phyloP scores from a whole-genome alignment of 75 land plant species.

The Sequoiadendron giganteum region DNA sequence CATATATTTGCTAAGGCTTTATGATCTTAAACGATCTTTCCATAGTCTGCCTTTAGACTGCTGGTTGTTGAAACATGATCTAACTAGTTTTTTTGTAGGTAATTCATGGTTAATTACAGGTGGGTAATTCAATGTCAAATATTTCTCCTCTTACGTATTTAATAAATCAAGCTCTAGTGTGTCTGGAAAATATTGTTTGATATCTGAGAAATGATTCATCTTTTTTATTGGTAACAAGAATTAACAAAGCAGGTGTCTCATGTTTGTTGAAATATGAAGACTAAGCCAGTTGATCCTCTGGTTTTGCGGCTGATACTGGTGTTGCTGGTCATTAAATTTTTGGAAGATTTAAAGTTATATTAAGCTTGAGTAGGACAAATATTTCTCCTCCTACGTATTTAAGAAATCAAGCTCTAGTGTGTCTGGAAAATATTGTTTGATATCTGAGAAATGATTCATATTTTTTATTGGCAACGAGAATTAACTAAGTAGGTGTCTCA shows the following conservation, averaged over 20 bases:
- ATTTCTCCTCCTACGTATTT: neutral
- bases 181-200: too few relatives aligned
- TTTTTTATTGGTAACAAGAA: too few relatives aligned
- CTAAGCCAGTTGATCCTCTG: neutral
- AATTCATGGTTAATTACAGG: neutral
- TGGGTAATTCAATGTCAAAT: neutral
- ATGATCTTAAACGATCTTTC: neutral
- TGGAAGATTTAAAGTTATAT: too few relatives aligned
- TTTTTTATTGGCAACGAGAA: too few relatives aligned
- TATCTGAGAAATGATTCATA: too few relatives aligned
- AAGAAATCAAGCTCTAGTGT: neutral
- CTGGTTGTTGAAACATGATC: neutral
- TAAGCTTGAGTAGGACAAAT: too few relatives aligned
- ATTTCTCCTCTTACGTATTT: neutral
- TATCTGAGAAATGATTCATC: too few relatives aligned
- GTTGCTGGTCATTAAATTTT: neutral
- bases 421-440: too few relatives aligned
- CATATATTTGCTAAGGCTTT: too few relatives aligned
- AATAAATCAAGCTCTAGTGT: neutral
- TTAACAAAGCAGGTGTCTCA: too few relatives aligned
- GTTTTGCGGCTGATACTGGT: neutral
- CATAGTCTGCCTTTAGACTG: neutral
- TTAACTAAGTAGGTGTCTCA: too few relatives aligned
- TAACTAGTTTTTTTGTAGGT: too few relatives aligned
- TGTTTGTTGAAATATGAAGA: neutral